These are phyloP conservation scores for Paecilomyces dactylethromorphus DNA, from an alignment of 2,329 filamentous ascomycete species.

Conservation along the genomic window DNA sequence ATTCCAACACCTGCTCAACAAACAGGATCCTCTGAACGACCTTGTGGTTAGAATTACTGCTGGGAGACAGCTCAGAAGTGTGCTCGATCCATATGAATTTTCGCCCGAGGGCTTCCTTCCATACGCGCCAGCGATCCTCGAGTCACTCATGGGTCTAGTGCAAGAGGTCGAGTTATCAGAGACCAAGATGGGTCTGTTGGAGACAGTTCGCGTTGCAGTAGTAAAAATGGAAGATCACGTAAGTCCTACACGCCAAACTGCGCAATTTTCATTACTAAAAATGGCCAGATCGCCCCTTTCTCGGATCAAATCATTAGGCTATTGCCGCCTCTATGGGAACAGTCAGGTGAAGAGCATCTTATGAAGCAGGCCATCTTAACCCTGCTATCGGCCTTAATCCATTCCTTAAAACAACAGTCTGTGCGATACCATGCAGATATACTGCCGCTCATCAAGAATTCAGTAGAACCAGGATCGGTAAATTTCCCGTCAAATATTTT, in stretches of 20 bases:
- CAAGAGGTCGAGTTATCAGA: constrained; percentile 74
- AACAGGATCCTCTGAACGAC: constrained; percentile 73
- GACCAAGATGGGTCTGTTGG: constrained; percentile 82
- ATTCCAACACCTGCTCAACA: constrained; percentile 77
- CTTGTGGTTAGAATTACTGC: constrained; percentile 88
- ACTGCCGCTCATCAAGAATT: constrained; percentile 73
- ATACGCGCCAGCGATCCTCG: constrained; percentile 67
- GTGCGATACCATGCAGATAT: constrained; percentile 73
- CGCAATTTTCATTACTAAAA: background rate
- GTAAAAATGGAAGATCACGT: constrained; percentile 71
- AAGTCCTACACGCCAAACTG: constrained; percentile 14
- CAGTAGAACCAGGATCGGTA: constrained; percentile 69
- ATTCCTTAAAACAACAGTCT: constrained; percentile 73
- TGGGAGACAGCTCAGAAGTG: constrained; percentile 71
- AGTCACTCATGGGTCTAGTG: constrained; percentile 69
- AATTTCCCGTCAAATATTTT: constrained; percentile 8
- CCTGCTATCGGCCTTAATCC: constrained; percentile 77
- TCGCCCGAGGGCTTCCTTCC: constrained; percentile 66
- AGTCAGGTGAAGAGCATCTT: constrained; percentile 78
- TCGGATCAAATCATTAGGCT: constrained; percentile 77
- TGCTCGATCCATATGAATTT: constrained; percentile 83
- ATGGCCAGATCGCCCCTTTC: constrained; percentile 49
- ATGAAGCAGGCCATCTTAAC: constrained; percentile 91
- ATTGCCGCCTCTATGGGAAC: constrained; percentile 76
- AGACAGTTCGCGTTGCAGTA: constrained; percentile 76